Evolutionary conservation across 768 basidiomycete species (phyloP).

Genomic region (Leccinum pellstonianum): DNA sequence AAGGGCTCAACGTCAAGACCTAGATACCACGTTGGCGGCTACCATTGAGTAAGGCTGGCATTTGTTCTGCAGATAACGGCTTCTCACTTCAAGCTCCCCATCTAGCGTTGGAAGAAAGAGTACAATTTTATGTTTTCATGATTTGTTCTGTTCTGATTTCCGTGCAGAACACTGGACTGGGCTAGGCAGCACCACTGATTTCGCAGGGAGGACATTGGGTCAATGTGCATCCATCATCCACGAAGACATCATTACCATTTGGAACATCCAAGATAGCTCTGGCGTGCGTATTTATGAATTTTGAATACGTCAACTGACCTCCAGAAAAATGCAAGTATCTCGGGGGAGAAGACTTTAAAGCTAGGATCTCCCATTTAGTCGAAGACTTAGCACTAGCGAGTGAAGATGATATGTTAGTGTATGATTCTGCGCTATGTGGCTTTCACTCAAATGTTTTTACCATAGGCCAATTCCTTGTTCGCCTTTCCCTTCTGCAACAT

Average conservation of each 20-base stretch:
- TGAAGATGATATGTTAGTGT: not conserved
- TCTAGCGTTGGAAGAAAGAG: conserved; percentile 4
- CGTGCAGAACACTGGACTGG: conserved; percentile 2
- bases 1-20: conserved; percentile 8
- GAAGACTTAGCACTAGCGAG: not conserved
- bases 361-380: conserved; percentile 6
- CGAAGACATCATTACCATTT: conserved; percentile 7
- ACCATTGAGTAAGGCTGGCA: conserved; percentile 1
- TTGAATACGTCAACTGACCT: not conserved
- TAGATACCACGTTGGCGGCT: conserved; percentile 1
- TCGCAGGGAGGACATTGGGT: not conserved
- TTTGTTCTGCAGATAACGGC: not conserved
- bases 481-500: not conserved
- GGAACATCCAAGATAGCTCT: conserved; percentile 6
- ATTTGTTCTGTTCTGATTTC: not conserved
- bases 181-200: not conserved
- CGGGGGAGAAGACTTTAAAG: conserved; percentile 4
- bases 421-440: not conserved
- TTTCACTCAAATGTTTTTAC: not conserved
- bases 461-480: not conserved
- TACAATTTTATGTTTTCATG: not conserved
- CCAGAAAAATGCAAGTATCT: conserved; percentile 3
- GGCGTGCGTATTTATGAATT: not conserved
- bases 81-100: not conserved
- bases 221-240: conserved; percentile 6